Evolutionary conservation across 2,329 filamentous ascomycete species (phyloP).

Genomic region (Pestalotiopsis sp.): DNA sequence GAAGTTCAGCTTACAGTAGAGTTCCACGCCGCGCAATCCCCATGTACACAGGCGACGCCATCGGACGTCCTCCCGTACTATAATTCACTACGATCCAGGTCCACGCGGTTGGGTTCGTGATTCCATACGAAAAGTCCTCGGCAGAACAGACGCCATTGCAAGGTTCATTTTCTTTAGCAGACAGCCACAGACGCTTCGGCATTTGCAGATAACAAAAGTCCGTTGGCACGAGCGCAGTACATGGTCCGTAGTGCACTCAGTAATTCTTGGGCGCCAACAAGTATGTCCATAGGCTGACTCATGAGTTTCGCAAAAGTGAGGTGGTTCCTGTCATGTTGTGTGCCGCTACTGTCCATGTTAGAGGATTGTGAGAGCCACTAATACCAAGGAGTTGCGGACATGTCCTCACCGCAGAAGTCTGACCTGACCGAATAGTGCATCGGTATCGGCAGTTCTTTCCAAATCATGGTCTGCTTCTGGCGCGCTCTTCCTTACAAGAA

Average conservation of each 20-base stretch:
- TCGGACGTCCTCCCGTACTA: not conserved
- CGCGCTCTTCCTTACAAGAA: no score
- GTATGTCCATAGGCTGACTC: not conserved
- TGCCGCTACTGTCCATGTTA: not conserved
- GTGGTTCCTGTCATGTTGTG: not conserved
- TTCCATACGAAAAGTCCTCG: not conserved
- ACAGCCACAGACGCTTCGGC: not conserved
- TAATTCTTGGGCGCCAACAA: not conserved
- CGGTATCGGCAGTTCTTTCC: not conserved
- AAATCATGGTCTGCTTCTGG: not conserved
- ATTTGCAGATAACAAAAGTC: not conserved
- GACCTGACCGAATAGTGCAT: not conserved
- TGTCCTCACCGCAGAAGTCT: not conserved
- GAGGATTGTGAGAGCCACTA: not conserved
- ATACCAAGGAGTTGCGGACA: not conserved
- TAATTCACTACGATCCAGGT: not conserved
- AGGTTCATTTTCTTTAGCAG: not conserved
- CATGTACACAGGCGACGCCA: not conserved
- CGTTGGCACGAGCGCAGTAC: not conserved
- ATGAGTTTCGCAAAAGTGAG: not conserved
- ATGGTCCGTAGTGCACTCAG: not conserved
- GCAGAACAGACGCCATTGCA: not conserved
- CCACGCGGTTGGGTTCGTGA: not conserved
- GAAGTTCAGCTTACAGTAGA: not conserved
- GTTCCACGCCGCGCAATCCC: not conserved